phyloP scores from a whole-genome alignment of 129 eudicot species.

The Erigeron canadensis region DNA sequence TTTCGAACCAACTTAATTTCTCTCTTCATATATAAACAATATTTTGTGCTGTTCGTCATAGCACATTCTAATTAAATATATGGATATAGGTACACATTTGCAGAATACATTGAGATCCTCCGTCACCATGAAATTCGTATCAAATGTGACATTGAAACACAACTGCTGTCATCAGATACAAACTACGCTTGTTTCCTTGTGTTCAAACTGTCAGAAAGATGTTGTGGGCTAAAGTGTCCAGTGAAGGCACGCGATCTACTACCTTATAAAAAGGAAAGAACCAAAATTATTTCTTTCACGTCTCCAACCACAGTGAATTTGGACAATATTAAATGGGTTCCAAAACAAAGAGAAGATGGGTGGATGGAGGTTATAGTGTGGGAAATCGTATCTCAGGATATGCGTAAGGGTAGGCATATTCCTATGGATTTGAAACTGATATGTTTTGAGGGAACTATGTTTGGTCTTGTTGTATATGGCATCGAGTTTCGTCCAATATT shows the following conservation, averaged over 20 bases:
- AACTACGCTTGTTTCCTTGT: conserved; percentile 31
- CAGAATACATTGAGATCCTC: conserved; percentile 14
- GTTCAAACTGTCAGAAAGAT: conserved; percentile 28
- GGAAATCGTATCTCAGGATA: conserved; percentile 19
- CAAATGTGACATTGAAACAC: conserved; percentile 23
- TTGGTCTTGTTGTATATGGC: conserved; percentile 25
- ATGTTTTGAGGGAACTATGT: conserved; percentile 30
- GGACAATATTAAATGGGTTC: conserved; percentile 32
- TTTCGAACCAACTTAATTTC: not conserved
- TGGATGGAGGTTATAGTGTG: conserved; percentile 37
- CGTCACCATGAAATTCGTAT: conserved; percentile 26
- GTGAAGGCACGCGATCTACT: conserved; percentile 30
- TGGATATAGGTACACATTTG: conserved; percentile 16
- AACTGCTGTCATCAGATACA: conserved; percentile 23
- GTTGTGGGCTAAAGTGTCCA: conserved; percentile 24
- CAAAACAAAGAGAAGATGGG: conserved; percentile 32
- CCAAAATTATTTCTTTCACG: conserved; percentile 23
- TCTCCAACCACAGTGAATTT: conserved; percentile 14
- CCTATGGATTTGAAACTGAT: conserved; percentile 33
- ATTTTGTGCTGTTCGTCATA: not conserved
- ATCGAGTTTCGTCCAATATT: conserved; percentile 27
- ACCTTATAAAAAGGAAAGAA: conserved; percentile 24
- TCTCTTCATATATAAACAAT: not conserved
- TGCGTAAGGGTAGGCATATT: not conserved
- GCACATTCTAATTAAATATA: not conserved